Conservation (phyloP, 306 rosid genomes). For the Mimosa pudica region DNA sequence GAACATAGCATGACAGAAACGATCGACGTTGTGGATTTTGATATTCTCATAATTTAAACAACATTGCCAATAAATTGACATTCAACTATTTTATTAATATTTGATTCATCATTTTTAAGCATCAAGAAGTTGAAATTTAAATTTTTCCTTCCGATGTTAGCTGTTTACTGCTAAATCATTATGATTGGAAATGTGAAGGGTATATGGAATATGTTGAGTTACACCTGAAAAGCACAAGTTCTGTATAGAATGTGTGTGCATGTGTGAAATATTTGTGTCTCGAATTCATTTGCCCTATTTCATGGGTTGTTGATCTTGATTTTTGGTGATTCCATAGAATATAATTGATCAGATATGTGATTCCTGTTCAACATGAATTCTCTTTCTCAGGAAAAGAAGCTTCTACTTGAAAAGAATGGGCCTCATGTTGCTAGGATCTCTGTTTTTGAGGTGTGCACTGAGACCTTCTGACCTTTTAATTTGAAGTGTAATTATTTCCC, state of each 20-base stretch:
- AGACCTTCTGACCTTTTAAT: constrained; percentile 22
- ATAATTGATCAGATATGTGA: constrained; percentile 10
- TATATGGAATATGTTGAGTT: constrained; percentile 9
- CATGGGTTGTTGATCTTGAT: neutral
- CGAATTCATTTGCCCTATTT: neutral
- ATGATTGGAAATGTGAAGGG: neutral
- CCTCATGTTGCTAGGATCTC: constrained; percentile 85
- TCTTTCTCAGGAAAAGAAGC: constrained; percentile 74
- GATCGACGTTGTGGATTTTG: neutral
- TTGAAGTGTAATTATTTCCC: constrained; percentile 19
- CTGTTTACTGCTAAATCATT: constrained; percentile 1
- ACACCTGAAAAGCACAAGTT: neutral
- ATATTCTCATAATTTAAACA: neutral
- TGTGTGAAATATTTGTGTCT: neutral
- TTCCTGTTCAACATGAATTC: constrained; percentile 18
- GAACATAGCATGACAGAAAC: neutral
- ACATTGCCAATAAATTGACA: neutral
- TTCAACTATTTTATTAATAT: neutral
- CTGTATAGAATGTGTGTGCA: neutral
- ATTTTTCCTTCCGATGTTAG: neutral
- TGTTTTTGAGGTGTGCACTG: constrained; percentile 73
- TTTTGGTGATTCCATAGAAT: neutral
- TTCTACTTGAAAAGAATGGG: constrained; percentile 80
- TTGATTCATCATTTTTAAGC: neutral
- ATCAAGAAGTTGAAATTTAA: constrained; percentile 6